These are phyloP conservation scores for Podospora anserina DNA, from an alignment of 495 filamentous ascomycete species.

Conservation along the genomic window DNA sequence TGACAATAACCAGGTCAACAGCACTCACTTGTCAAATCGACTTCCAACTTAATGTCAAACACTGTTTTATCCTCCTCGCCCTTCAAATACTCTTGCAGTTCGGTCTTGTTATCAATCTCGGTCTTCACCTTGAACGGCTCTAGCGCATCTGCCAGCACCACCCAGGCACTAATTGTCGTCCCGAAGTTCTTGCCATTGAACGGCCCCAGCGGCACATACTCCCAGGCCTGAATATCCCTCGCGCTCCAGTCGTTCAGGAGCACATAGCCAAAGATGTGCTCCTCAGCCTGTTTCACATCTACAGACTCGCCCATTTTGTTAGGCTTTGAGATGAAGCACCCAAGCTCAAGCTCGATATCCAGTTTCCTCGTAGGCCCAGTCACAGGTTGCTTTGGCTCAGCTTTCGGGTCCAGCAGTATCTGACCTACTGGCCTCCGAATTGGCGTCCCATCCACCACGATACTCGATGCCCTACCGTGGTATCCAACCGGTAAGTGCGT, in stretches of 20 bases:
- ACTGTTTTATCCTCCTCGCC: constrained; percentile 60
- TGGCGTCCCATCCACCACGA: constrained; percentile 72
- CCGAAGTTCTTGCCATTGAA: constrained; percentile 94
- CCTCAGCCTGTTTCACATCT: constrained; percentile 59
- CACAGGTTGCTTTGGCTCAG: constrained; percentile 54
- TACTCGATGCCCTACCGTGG: constrained; percentile 75
- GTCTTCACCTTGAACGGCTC: constrained; percentile 59
- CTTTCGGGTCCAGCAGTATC: constrained; percentile 63
- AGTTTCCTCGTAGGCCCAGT: constrained; percentile 64
- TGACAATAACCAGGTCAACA: background rate
- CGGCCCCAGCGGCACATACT: constrained; percentile 80
- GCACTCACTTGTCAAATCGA: constrained; percentile 65
- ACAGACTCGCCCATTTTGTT: constrained; percentile 66
- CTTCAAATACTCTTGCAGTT: constrained; percentile 64
- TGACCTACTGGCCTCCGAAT: constrained; percentile 80
- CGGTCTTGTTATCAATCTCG: constrained; percentile 19
- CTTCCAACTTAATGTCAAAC: constrained; percentile 72
- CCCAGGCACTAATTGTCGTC: constrained; percentile 86
- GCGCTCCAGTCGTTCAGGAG: constrained; percentile 96
- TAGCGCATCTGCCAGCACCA: constrained; percentile 79
- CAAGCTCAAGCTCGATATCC: constrained; percentile 88
- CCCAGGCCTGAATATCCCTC: constrained; percentile 86
- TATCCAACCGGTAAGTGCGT: constrained; percentile 87
- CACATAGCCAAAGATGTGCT: constrained; percentile 81
- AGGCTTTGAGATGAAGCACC: constrained; percentile 68